Evolutionary conservation across 768 basidiomycete genomes (phyloP), one percentile per base, ranked within the genome.

Genomic region (Rhizopogon sp.): DNA sequence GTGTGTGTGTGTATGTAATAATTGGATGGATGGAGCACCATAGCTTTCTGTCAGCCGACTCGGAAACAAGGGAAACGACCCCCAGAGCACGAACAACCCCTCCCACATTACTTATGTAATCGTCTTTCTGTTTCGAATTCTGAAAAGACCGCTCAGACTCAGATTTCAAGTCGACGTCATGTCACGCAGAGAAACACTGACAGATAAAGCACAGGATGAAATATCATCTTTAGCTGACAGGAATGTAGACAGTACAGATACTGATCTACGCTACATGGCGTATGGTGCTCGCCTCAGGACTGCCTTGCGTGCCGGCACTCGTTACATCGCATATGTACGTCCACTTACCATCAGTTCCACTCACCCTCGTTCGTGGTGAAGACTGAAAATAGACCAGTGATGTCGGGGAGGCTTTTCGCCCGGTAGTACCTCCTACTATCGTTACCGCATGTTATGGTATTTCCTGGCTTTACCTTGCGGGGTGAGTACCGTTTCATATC

Each of bases 351-450:
- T 29, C 43, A 28, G 39, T 25, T 41, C 20, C 28, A 28, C 31
- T 13, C 41, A 28, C 42, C 31, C 41, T 6, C 40, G 37, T 43
- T 33, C 39, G 33, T 46, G 29, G 55, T 57, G 58, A 61, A 57
- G 66, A 68, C 60, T 57, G 52, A 22, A 50, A 35, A 61, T 63
- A 88, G 86, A 89, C 87, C 42, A 88, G 87, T 71, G 89, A 90
- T 63, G 73, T 91, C 25, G 90, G 90, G 44, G 90, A 92, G 70
- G 86, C 89, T 1, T 91, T 92, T 66, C 76, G 90, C 9, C 89
- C 90, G 2, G 80, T 92, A 37, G 85, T 90, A 3, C 80, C 81
- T 39, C 85, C 90, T 1, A 78, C 77, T 66, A 57, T 87, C 14
- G 89, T 93, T 11, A 81, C 80, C 3, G 86, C 87, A 37, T 87